Evolutionary conservation across 768 basidiomycete genomes (phyloP).

Genomic region (Dacryopinax primogenitus): DNA sequence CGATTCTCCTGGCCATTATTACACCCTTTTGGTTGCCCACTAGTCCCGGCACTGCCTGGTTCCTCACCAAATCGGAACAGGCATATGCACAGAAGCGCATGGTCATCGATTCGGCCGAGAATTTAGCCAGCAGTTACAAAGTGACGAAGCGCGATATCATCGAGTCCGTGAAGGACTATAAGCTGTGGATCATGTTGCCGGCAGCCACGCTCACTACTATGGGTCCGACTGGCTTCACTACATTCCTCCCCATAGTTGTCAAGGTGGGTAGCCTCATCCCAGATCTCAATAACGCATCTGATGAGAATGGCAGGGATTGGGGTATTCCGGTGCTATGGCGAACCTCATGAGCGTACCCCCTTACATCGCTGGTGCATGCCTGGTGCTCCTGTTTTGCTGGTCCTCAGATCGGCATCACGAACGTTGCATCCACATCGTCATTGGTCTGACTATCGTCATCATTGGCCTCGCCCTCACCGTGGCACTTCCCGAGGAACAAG

Average conservation of each 20-base stretch:
- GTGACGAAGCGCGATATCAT: background rate
- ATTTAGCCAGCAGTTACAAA: background rate
- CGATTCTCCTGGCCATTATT: background rate
- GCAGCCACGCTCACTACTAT: background rate
- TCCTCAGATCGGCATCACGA: conserved; percentile 25
- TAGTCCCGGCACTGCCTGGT: background rate
- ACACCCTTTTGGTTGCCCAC: background rate
- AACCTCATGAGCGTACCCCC: conserved; percentile 21
- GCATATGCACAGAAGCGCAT: background rate
- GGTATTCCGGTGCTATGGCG: conserved; percentile 39
- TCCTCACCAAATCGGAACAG: background rate
- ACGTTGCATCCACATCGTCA: conserved; percentile 28
- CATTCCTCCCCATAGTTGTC: background rate
- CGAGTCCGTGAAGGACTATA: background rate
- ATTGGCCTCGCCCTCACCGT: background rate
- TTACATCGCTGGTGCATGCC: conserved; percentile 31
- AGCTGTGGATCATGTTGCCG: background rate
- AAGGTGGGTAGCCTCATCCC: background rate
- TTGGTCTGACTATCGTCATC: background rate
- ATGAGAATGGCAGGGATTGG: conserved; percentile 32
- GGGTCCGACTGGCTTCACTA: background rate
- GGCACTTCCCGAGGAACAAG: background rate
- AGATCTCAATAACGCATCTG: background rate
- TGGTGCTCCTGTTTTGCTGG: conserved; percentile 29
- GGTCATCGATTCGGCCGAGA: background rate